Evolutionary conservation across 495 filamentous ascomycete species (phyloP), one percentile per base, ranked within the genome.

Genomic region (Trichoderma gamsii): DNA sequence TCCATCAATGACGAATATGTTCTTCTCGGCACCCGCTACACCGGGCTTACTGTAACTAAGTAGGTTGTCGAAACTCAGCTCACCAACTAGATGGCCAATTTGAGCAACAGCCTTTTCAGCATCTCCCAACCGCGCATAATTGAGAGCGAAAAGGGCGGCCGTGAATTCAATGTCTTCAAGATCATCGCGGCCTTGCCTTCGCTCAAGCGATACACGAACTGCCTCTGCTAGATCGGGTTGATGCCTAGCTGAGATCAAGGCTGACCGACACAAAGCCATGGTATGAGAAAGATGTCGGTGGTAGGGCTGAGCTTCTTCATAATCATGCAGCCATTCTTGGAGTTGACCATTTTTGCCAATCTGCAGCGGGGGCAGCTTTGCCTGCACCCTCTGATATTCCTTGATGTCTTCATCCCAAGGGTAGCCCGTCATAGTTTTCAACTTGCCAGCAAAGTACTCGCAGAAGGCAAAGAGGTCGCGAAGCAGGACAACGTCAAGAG

Each of bases 241-340:
- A 68, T 63, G 66, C 11, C 69, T 51, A 23, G 66, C 41, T 12
- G 69, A 64, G 69, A 77, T 72, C 46, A 74, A 72, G 12, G 70
- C 69, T 8, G 74, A 70, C 0, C 74, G 75, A 64, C 63, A 76
- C 25, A 83, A 74, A 0, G 77, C 79, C 78, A 78, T 81, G 7
- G 80, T 72, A 66, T 82, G 80, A 15, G 80, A 82, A 15, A 80
- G 76, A 67, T 82, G 81, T 21, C 81, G 74, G 69, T 83, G 81
- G 35, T 79, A 79, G 1, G 79, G 79, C 51, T 83, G 79, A 3
- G 75, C 72, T 64, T 82, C 80, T 16, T 67, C 72, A 27, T 77
- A 79, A 64, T 82, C 80, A 25, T 72, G 63, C 27, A 75, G 72
- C 80, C 80, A 81, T 72, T 82, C 80, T 63, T 83, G 80, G 5